Conservation (phyloP, 345 rosid genomes). For the Hypericum perforatum region DNA sequence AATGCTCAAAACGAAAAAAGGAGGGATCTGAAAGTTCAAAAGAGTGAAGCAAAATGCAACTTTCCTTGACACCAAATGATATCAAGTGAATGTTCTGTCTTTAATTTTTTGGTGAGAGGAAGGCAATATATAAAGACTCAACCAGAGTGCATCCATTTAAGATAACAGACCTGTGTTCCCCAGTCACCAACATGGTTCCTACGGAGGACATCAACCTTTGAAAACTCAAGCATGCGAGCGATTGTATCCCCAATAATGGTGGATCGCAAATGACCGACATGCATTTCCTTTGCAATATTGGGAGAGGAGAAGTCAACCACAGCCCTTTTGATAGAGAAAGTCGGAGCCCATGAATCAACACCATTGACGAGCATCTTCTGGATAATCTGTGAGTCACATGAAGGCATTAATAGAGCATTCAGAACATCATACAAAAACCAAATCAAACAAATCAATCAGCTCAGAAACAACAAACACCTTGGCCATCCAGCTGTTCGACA, state of each 20-base stretch:
- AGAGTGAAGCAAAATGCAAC: no score
- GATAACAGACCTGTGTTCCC: slow-evolving; percentile 80
- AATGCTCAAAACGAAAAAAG: no score
- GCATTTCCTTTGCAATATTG: slow-evolving; percentile 99
- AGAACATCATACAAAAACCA: background rate
- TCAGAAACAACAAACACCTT: slow-evolving; percentile 36
- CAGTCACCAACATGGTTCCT: slow-evolving; percentile 99
- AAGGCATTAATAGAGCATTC: background rate
- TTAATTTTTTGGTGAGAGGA: no score
- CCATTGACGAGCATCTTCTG: slow-evolving; percentile 79
- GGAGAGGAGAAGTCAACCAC: slow-evolving; percentile 98
- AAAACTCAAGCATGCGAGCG: slow-evolving; percentile 90
- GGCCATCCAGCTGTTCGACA: slow-evolving; percentile 75
- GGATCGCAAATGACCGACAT: slow-evolving; percentile 94
- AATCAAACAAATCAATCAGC: background rate
- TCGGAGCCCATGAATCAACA: slow-evolving; percentile 83
- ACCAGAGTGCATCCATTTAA: no score
- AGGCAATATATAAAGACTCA: no score
- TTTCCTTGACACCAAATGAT: no score
- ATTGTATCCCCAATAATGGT: slow-evolving; percentile 93
- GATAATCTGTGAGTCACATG: slow-evolving; percentile 17
- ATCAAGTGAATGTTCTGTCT: no score
- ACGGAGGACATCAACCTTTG: slow-evolving; percentile 81
- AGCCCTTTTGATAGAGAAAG: slow-evolving; percentile 49
- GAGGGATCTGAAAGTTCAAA: no score